Percentiles rank a stretch among this genome's conserved stretches.
Evolutionary conservation across 768 basidiomycete genomes (phyloP).

Genomic region (Dacryopinax spathularia): DNA sequence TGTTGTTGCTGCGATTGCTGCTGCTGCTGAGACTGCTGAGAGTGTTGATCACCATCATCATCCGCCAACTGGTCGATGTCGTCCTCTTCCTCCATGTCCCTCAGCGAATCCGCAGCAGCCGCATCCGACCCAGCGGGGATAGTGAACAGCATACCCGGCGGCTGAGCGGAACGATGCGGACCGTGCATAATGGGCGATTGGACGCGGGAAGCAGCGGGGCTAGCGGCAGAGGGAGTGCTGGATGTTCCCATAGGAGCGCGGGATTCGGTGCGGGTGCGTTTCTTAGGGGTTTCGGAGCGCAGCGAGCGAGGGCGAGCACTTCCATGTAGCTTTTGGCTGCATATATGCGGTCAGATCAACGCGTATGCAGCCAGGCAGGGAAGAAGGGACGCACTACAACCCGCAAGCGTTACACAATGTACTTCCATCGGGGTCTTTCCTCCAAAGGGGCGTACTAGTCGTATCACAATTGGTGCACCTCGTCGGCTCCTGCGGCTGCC

Average conservation of each 20-base stretch:
- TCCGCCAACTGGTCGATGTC: background rate
- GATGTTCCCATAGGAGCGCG: background rate
- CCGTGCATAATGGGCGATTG: background rate
- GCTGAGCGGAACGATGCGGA: background rate
- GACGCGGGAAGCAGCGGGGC: background rate
- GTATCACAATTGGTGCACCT: slow-evolving; percentile 82
- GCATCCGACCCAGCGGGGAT: background rate
- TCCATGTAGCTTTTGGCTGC: slow-evolving; percentile 67
- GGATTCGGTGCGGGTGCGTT: background rate
- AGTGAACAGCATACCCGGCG: background rate
- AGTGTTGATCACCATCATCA: background rate
- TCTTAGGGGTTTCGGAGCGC: slow-evolving; percentile 18
- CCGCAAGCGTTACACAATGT: slow-evolving; percentile 85
- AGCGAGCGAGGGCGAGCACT: slow-evolving; percentile 76
- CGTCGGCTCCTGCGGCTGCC: slow-evolving; percentile 63
- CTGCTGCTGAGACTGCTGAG: too few species aligned
- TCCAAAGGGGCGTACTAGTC: slow-evolving; percentile 76
- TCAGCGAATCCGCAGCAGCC: background rate
- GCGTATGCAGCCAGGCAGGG: background rate
- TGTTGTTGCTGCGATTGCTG: too few species aligned
- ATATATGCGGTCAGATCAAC: background rate
- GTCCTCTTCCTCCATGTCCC: background rate
- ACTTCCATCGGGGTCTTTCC: slow-evolving; percentile 83
- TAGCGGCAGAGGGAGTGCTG: background rate
- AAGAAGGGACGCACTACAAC: slow-evolving; percentile 40